Percentiles rank a stretch among this genome's conserved stretches.
Conservation (phyloP, 768 basidiomycete species). For the Hortiboletus campestris region DNA sequence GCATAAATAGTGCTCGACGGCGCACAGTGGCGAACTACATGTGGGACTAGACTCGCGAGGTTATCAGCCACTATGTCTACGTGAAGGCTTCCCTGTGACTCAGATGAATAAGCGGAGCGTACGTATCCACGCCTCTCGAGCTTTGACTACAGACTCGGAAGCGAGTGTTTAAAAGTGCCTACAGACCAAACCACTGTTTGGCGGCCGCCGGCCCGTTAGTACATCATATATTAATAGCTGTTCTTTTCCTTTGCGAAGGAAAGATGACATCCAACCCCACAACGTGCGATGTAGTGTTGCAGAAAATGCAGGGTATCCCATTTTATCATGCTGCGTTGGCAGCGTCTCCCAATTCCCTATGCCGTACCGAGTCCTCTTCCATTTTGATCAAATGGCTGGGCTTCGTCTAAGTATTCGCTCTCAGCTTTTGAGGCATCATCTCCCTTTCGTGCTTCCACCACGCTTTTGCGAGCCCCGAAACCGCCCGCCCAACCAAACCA, state of each 20-base stretch:
- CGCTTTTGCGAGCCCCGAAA: conserved; percentile 40
- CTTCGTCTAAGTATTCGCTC: conserved; percentile 1
- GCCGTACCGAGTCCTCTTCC: not conserved
- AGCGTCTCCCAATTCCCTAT: not conserved
- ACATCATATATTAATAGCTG: too few species aligned
- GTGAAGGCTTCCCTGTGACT: too few species aligned
- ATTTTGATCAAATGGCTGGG: conserved; percentile 7
- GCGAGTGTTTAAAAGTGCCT: too few species aligned
- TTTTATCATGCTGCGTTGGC: conserved; percentile 1
- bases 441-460: conserved; percentile 24
- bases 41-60: too few species aligned
- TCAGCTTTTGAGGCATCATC: not conserved
- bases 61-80: too few species aligned
- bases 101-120: too few species aligned
- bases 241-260: not conserved
- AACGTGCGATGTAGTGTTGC: not conserved
- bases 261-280: not conserved
- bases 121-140: too few species aligned
- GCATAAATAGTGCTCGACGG: too few species aligned
- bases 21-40: too few species aligned
- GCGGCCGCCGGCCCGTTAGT: too few species aligned
- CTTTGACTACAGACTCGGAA: too few species aligned
- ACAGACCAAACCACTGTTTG: too few species aligned
- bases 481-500: conserved; percentile 71
- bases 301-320: not conserved